A percentile compares a stretch with the other conserved stretches of the same genome.
phyloP scores from a whole-genome alignment of 805 yeast genomes.

The Sungouiozyma intestinalis region DNA sequence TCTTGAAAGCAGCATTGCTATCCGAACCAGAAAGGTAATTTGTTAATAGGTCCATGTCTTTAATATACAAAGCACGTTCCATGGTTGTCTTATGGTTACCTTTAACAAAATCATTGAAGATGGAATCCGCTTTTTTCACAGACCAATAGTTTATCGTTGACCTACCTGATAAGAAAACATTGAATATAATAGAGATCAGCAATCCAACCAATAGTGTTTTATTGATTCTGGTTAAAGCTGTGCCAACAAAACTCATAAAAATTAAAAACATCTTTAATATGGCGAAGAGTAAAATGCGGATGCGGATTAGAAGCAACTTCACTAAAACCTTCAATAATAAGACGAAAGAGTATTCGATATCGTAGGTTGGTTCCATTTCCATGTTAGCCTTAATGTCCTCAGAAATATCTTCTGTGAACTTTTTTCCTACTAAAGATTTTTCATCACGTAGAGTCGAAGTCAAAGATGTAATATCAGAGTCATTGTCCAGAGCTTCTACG shows the following conservation, averaged over 20 bases:
- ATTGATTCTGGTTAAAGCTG: slow-evolving; percentile 21
- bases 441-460: background rate
- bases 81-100: slow-evolving; percentile 28
- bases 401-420: background rate
- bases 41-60: slow-evolving; percentile 40
- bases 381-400: slow-evolving; percentile 2
- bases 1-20: slow-evolving; percentile 23
- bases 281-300: slow-evolving; percentile 6
- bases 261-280: slow-evolving; percentile 8
- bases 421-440: background rate
- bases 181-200: slow-evolving; percentile 36
- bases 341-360: slow-evolving; percentile 7
- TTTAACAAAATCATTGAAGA: slow-evolving; percentile 19
- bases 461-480: background rate
- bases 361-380: slow-evolving; percentile 5
- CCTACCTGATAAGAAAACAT: slow-evolving; percentile 42
- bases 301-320: slow-evolving; percentile 5
- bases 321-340: slow-evolving; percentile 6
- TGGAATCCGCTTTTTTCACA: slow-evolving; percentile 36
- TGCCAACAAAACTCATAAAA: background rate
- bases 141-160: slow-evolving; percentile 51
- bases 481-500: background rate
- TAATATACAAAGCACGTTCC: slow-evolving; percentile 51
- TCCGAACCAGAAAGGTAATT: slow-evolving; percentile 32
- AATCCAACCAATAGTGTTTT: slow-evolving; percentile 34